Percentiles rank a stretch among this genome's conserved stretches.
Evolutionary conservation across 192 early-diverging fungal genomes (phyloP).

Genomic region (Rhizoclosmatium globosum): DNA sequence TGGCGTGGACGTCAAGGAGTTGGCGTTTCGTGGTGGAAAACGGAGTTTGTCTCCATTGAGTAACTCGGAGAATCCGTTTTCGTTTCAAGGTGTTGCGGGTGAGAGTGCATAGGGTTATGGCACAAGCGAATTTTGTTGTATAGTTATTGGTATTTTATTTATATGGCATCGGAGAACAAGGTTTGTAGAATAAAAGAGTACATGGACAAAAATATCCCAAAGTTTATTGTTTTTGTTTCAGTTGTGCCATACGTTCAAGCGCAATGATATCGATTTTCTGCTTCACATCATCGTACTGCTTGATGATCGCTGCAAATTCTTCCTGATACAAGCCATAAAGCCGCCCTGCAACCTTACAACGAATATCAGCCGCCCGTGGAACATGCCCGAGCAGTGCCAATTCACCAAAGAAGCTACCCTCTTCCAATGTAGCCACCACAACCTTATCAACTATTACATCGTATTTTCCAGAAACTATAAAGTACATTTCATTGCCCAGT

Average conservation of each 20-base stretch:
- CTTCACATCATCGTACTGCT: neutral
- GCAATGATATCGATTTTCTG: neutral
- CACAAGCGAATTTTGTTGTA: no score
- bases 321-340: neutral
- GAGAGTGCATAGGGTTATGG: no score
- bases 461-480: slow-evolving; percentile 3
- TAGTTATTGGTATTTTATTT: no score
- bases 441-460: neutral
- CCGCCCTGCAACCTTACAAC: neutral
- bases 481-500: slow-evolving; percentile 14
- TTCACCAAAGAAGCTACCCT: slow-evolving; percentile 16
- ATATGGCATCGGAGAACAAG: no score
- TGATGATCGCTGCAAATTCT: neutral
- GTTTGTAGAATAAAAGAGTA: no score
- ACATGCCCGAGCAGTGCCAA: neutral
- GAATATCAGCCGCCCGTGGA: slow-evolving; percentile 7
- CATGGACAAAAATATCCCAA: no score
- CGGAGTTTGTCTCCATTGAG: no score
- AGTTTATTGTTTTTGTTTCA: neutral
- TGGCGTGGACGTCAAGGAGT: no score
- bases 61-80: no score
- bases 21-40: no score
- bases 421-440: neutral
- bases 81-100: no score
- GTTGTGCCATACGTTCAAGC: neutral